Base-by-base conservation (phyloP, 345 rosid species). In the Eucalyptus curtisii region DNA sequence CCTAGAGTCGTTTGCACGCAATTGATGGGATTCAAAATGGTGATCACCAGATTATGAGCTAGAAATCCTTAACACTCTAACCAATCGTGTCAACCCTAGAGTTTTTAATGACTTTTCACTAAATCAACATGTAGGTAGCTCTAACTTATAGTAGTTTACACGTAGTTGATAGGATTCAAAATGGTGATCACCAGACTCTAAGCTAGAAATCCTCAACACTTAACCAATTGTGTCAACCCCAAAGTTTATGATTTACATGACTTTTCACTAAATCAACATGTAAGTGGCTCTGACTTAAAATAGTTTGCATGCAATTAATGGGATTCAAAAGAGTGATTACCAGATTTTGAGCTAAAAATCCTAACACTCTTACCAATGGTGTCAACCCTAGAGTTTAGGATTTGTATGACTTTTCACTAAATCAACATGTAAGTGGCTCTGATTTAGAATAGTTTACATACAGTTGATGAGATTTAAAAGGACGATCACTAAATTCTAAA, bases 41-140 rank as follows among this genome's bases (percentile, higher is more conserved):
- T 55, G 3, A 55, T 22, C 1, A 55, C 0, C 0, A 10, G 0
- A 55, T 55, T 55, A 0, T 2, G 13, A 55, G 13, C 6, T 10
- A 24, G 30, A 55, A 55, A 52, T 52, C 57, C 25, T 52, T 3
- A 52, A 52, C 57, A 52, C 10, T 20, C 5, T 52, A 52, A 52
- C 2, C 4, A 52, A 52, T 0, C 0, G 0, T 52, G 25, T 52
- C 57, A 20, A 52, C 25, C 25, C 10, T 0, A 20, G 10, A 52
- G 57, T 52, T 52, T 52, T 52, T 7, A 9, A 8, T 17, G 24
- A 52, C 24, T 52, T 52, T 52, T 52, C 4, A 0, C 55, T 52
- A 52, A 8, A 52, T 52, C 57, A 52, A 52, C 10, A 52, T 52
- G 5, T 8, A 52, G 10, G 25, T 52, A 8, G 57, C 25, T 52